phyloP scores from a whole-genome alignment of 257 asterid genomes.

The Nicotiana otophora region DNA sequence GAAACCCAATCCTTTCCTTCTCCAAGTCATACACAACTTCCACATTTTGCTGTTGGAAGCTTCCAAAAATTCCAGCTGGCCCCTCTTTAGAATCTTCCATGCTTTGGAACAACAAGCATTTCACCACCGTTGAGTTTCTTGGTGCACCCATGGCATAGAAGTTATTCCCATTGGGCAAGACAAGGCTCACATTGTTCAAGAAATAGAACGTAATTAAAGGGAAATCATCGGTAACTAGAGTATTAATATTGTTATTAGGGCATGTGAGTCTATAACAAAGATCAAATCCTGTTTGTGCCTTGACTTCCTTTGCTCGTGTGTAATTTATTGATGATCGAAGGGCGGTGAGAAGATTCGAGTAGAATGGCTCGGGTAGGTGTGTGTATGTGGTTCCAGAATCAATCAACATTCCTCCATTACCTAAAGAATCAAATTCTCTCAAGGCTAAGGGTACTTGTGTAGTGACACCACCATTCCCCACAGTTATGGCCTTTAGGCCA shows the following conservation, averaged over 20 bases:
- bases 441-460: conserved; percentile 37
- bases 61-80: conserved; percentile 72
- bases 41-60: conserved; percentile 67
- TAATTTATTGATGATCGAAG: conserved; percentile 31
- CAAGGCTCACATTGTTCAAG: conserved; percentile 46
- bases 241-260: conserved; percentile 23
- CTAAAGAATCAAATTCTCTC: conserved; percentile 47
- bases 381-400: conserved; percentile 80
- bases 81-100: conserved; percentile 48
- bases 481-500: conserved; percentile 45
- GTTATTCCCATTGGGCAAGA: conserved; percentile 43
- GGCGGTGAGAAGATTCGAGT: conserved; percentile 37
- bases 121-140: conserved; percentile 40
- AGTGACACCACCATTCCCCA: conserved; percentile 26
- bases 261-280: conserved; percentile 53
- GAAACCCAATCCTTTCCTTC: conserved; percentile 64
- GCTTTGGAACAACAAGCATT: conserved; percentile 55
- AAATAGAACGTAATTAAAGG: conserved; percentile 56
- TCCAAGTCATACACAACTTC: conserved; percentile 76
- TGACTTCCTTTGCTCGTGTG: conserved; percentile 44
- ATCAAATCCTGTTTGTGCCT: conserved; percentile 51
- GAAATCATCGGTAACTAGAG: conserved; percentile 26
- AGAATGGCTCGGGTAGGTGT: conserved; percentile 54
- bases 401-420: conserved; percentile 68
- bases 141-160: conserved; percentile 71